A percentile compares a stretch with the other conserved stretches of the same genome.
These are phyloP conservation scores for Allium sativum DNA, from an alignment of 106 monocot species.

Conservation along the genomic window DNA sequence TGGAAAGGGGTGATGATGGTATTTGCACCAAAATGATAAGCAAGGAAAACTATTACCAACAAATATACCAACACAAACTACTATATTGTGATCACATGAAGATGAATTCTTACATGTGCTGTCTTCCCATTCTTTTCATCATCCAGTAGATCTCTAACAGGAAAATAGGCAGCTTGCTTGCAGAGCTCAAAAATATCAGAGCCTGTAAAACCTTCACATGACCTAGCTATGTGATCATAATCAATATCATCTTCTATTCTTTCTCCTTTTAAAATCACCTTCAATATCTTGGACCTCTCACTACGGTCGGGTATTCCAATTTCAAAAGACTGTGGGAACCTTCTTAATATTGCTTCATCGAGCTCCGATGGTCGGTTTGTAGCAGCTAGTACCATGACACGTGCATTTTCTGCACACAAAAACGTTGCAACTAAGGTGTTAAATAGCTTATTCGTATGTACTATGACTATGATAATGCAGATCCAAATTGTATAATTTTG, in stretches of 20 bases:
- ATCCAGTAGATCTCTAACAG: conserved; percentile 72
- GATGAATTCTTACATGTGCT: conserved; percentile 31
- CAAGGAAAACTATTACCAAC: too few species aligned
- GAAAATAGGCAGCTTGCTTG: conserved; percentile 93
- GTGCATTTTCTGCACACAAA: conserved; percentile 51
- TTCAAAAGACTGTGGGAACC: conserved; percentile 89
- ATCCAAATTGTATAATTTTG: not conserved
- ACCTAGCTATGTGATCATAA: conserved; percentile 62
- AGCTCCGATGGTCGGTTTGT: conserved; percentile 90
- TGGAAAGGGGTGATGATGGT: too few species aligned
- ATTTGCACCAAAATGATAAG: too few species aligned
- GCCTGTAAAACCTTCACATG: conserved; percentile 85
- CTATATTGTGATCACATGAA: not conserved
- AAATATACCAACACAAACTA: not conserved
- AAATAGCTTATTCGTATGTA: not conserved
- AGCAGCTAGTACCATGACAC: conserved; percentile 96
- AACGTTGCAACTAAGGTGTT: too few species aligned
- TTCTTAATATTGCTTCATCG: conserved; percentile 90
- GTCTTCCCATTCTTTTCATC: conserved; percentile 61
- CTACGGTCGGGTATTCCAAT: conserved; percentile 67
- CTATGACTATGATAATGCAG: not conserved
- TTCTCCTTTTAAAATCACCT: conserved; percentile 85
- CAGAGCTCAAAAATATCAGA: conserved; percentile 85
- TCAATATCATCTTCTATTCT: conserved; percentile 55
- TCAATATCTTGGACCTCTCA: conserved; percentile 81